Percentiles rank a stretch among this genome's conserved stretches.
Evolutionary conservation across 129 eudicot species (phyloP).

Genomic region (Helichrysum umbraculigerum): DNA sequence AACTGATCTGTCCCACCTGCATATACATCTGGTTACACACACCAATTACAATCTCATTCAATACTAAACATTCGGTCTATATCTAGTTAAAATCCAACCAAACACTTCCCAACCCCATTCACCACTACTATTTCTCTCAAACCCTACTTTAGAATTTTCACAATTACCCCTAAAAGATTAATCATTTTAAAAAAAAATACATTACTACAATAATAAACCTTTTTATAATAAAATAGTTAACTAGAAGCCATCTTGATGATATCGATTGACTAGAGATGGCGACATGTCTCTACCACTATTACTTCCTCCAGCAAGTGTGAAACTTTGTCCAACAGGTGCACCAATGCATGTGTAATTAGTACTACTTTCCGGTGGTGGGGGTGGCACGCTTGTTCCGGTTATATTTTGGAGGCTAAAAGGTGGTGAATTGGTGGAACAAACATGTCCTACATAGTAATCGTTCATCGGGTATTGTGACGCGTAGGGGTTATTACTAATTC

Average conservation of each 20-base stretch:
- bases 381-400: slow-evolving; percentile 1
- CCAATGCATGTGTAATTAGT: slow-evolving; percentile 82
- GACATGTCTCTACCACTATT: slow-evolving; percentile 45
- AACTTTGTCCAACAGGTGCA: slow-evolving; percentile 69
- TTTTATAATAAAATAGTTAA: not conserved
- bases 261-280: slow-evolving; percentile 41
- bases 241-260: slow-evolving; percentile 53
- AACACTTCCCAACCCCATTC: slow-evolving; percentile 21
- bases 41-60: slow-evolving; percentile 32
- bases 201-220: not conserved
- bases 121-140: slow-evolving; percentile 19
- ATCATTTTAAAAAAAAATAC: no score
- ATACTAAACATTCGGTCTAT: slow-evolving; percentile 28
- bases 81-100: slow-evolving; percentile 36
- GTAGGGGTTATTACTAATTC: slow-evolving; percentile 39
- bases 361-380: slow-evolving; percentile 28
- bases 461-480: slow-evolving; percentile 46
- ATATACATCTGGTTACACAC: slow-evolving; percentile 45
- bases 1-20: slow-evolving; percentile 59
- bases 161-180: slow-evolving; percentile 33
- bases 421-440: slow-evolving; percentile 37
- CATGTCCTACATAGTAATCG: slow-evolving; percentile 76
- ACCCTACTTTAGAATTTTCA: slow-evolving; percentile 29
- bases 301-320: slow-evolving; percentile 34
- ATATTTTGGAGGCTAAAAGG: slow-evolving; percentile 21